Conservation (phyloP, 164 flowering plant genomes). For the Chloranthus sessilifolius region DNA sequence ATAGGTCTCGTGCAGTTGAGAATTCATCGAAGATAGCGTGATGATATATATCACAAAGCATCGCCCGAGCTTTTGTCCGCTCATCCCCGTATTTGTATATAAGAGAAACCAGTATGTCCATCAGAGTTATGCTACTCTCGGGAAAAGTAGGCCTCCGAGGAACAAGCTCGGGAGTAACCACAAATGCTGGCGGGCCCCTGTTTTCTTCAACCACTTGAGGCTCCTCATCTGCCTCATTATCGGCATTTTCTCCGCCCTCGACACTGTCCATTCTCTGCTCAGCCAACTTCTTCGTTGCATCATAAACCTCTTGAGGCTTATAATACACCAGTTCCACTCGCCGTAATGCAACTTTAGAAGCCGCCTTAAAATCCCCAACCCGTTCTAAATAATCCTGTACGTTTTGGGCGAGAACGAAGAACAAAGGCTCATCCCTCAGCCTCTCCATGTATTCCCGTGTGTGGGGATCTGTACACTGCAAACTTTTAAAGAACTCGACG, state of each 20-base stretch:
- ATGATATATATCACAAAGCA: conserved; percentile 96
- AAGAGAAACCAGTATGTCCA: conserved; percentile 76
- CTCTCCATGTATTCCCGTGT: conserved; percentile 87
- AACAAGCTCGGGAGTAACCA: conserved; percentile 69
- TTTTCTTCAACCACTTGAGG: conserved; percentile 39
- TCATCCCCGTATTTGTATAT: conserved; percentile 93
- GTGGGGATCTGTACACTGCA: conserved; percentile 93
- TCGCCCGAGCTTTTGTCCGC: conserved; percentile 93
- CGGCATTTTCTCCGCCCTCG: conserved; percentile 39
- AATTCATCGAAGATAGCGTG: conserved; percentile 88
- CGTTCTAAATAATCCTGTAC: conserved; percentile 73
- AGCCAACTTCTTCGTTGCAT: conserved; percentile 82
- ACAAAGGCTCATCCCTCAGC: conserved; percentile 80
- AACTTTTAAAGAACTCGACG: conserved; percentile 81
- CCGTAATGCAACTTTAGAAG: conserved; percentile 79
- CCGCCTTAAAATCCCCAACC: conserved; percentile 61
- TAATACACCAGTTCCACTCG: conserved; percentile 84
- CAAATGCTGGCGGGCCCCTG: conserved; percentile 64
- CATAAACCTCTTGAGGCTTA: conserved; percentile 95
- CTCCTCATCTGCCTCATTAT: conserved; percentile 40
- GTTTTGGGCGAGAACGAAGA: conserved; percentile 78
- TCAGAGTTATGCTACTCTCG: conserved; percentile 62
- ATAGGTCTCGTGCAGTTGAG: conserved; percentile 66
- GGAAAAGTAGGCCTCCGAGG: conserved; percentile 81
- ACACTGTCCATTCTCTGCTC: conserved; percentile 30